Evolutionary conservation across 768 basidiomycete genomes (phyloP).

Genomic region (Epithele typhae): DNA sequence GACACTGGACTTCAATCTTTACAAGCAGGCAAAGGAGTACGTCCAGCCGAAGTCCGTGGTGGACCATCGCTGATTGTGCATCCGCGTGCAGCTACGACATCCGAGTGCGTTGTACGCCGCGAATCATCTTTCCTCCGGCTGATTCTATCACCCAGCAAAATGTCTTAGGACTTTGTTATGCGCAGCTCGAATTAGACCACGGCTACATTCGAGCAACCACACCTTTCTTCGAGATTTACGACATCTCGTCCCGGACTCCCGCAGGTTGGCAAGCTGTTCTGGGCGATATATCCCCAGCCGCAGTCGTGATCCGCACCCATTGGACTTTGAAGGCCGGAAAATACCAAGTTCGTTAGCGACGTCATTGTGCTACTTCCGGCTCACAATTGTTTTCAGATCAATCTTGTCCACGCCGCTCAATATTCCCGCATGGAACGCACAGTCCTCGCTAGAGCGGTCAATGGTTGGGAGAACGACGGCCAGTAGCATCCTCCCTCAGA

Average conservation of each 20-base stretch:
- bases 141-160: conserved; percentile 28
- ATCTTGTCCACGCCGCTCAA: conserved; percentile 29
- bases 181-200: conserved; percentile 44
- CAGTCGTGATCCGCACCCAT: conserved; percentile 26
- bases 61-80: background rate
- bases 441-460: conserved; percentile 33
- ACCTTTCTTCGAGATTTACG: conserved; percentile 41
- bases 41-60: conserved; percentile 5
- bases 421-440: conserved; percentile 26
- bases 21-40: conserved; percentile 36
- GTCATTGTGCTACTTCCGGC: too few relatives aligned
- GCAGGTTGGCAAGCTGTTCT: conserved; percentile 27
- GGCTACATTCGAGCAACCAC: conserved; percentile 41
- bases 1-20: conserved; percentile 37
- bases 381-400: conserved; percentile 34
- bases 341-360: conserved; percentile 1
- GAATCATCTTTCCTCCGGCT: too few relatives aligned
- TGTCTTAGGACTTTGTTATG: conserved; percentile 41
- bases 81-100: conserved; percentile 35
- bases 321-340: conserved; percentile 27
- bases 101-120: conserved; percentile 22
- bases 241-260: conserved; percentile 27
- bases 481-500: too few relatives aligned
- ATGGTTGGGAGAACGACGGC: conserved; percentile 37
- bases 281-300: conserved; percentile 28